Base-by-base conservation (phyloP, 2,329 filamentous ascomycete genomes). In the Alternaria atra region DNA sequence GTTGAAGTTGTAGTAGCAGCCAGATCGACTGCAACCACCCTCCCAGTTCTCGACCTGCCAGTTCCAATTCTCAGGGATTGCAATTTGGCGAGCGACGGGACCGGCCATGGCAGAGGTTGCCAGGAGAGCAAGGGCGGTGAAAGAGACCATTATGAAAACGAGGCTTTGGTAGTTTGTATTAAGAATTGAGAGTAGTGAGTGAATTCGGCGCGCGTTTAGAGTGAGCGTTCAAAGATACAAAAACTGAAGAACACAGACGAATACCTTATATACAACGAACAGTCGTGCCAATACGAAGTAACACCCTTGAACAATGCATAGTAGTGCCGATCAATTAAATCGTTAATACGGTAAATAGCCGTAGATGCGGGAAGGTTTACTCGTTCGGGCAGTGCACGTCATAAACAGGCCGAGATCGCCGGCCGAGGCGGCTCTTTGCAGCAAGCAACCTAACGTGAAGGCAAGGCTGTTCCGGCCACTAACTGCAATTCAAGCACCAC, bases 1-100 rank as follows among this genome's bases (percentile, higher is more conserved):
- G 54, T 73, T 68, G 65, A 72, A 72, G 59, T 60, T 32, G 62
- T 70, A 72, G 58, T 56, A 67, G 59, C 69, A 72, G 13, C 68
- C 68, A n/a, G 12, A 10, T 27, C 62, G 65, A 1, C 35, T 34
- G 62, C 69, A 71, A 13, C 70, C 69, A 2, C 66, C 65, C 6
- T 61, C 39, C 67, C 63, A 71, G 40, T 47, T 42, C 23, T 50
- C 43, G 4, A 72, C 63, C 10, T 69, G 64, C 68, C 69, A 71
- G 27, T 35, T 50, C 69, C 67, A 71, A 60, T 59, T 52, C 9
- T 51, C 44, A 2, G 67, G 69, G 35, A 69, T 65, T 6, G 43
- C 50, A 5, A 60, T 50, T 35, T 63, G 55, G 37, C 59, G 64
- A 8, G 52, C 39, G 37, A 65, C 29, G 20, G 64, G 58, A 29